Percentiles rank a stretch among this genome's conserved stretches.
Conservation (phyloP, 2,329 filamentous ascomycete species). For the Chrysoporthe deuterocubensis region DNA sequence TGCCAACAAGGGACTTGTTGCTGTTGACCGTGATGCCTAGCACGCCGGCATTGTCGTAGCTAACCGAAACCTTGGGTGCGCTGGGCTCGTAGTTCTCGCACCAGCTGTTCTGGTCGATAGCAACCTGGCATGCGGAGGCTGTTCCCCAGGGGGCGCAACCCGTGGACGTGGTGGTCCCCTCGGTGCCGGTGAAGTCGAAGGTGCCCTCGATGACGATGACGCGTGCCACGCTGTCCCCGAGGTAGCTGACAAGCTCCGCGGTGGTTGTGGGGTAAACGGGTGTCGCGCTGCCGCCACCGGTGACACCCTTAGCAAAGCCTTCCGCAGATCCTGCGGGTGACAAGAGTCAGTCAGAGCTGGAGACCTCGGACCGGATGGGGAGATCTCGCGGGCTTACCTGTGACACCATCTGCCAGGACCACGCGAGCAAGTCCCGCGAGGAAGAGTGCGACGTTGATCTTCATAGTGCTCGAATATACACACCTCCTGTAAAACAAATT, state of each 20-base stretch:
- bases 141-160: conserved; percentile 65
- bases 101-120: conserved; percentile 64
- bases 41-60: conserved; percentile 56
- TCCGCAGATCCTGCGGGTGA: conserved; percentile 41
- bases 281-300: conserved; percentile 60
- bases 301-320: conserved; percentile 55
- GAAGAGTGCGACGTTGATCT: conserved; percentile 3
- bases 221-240: conserved; percentile 56
- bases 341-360: background rate
- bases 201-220: conserved; percentile 62
- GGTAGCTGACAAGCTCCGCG: conserved; percentile 62
- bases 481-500: background rate
- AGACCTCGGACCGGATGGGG: no score
- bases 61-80: conserved; percentile 48
- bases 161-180: conserved; percentile 54
- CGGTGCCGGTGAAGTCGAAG: conserved; percentile 59
- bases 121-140: conserved; percentile 56
- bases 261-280: conserved; percentile 58
- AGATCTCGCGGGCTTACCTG: background rate
- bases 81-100: conserved; percentile 61
- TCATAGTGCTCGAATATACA: conserved; percentile 9
- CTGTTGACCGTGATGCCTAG: conserved; percentile 56
- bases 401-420: conserved; percentile 16
- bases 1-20: conserved; percentile 62
- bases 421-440: conserved; percentile 13